Base-by-base conservation (phyloP, 768 basidiomycete species). In the Ephemerocybe angulata region DNA sequence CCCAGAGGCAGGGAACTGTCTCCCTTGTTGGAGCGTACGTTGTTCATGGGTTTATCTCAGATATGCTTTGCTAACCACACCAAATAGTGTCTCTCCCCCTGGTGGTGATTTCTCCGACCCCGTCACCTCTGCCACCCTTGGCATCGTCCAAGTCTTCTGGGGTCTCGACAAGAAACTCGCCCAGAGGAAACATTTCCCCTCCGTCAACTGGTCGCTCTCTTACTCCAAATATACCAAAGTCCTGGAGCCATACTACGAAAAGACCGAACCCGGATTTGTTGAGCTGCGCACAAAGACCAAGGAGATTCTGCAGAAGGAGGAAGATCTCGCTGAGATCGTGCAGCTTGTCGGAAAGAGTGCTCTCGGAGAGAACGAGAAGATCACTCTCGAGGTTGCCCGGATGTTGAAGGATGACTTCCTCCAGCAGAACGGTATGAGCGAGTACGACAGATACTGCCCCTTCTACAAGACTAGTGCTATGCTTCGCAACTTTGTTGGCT, bases 131-230 rank as follows among this genome's bases (percentile, higher is more conserved):
- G 92, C 97, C 31, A 99, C 97, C 3, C 88, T 99, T 53, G 85
- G 94, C 77, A 99, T 99, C 67, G 97, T 99, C 10, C 97, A 98
- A 66, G 97, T 98, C 61, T 99, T 99, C 83, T 99, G 97, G 97
- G 97, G 97, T 70, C 83, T 99, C 25, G 97, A 98, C 76, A 99
- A 99, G 85, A 94, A 96, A 69, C 85, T 98, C 56, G 97, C 97
- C 2, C 97, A 98, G 69, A 84, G 96, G 59, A 98, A 99, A 72
- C 95, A 99, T 70, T 99, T 99, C 82, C 97, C 97, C 1, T 97
- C 95, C n/a, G 96, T 99, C 70, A 98, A 99, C 75, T 99, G 97
- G 97, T 97, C 87, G 61, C 76, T 97, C n/a, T 99, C 97, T 10
- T 98, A 98, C 72, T 98, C 97, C 56, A 99, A 99, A 71, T 98